These are phyloP conservation scores for Aspergillus persii DNA, from an alignment of 2,329 filamentous ascomycete genomes.

Conservation along the genomic window DNA sequence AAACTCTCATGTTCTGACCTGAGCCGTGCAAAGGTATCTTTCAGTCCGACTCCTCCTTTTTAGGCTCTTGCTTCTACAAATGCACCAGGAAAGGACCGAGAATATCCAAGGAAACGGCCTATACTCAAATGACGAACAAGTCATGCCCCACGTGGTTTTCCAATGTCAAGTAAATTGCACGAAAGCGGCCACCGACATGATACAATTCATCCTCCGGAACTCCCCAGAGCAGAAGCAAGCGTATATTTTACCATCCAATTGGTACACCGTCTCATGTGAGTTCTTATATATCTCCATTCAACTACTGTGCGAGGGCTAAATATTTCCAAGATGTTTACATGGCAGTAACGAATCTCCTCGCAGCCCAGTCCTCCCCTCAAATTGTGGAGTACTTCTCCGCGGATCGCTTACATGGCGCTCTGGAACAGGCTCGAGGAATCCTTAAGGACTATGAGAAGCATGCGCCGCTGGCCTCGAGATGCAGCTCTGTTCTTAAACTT, in stretches of 20 bases:
- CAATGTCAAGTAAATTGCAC: neutral
- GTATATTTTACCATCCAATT: neutral
- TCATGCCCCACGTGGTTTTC: neutral
- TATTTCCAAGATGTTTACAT: conserved; percentile 10
- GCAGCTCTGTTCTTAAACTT: neutral
- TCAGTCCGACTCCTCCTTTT: conserved; percentile 14
- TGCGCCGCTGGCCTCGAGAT: neutral
- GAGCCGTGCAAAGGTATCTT: conserved; percentile 7
- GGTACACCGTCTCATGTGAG: neutral
- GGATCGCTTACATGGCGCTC: neutral
- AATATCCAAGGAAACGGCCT: neutral
- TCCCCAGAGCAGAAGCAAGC: neutral
- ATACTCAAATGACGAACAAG: neutral
- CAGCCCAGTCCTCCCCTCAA: conserved; percentile 6
- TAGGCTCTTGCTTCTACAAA: conserved; percentile 8
- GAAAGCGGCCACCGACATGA: neutral
- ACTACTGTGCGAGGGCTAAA: neutral
- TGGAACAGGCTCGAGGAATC: neutral
- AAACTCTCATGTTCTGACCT: too few relatives aligned
- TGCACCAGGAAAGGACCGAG: neutral
- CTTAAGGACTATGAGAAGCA: neutral
- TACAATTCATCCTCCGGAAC: neutral
- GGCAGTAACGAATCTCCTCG: conserved; percentile 12
- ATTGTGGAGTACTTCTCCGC: conserved; percentile 10
- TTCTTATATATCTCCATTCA: neutral